A percentile compares a stretch with the other conserved stretches of the same genome.
phyloP scores from a whole-genome alignment of 257 asterid species.

The Fraxinus anomala region DNA sequence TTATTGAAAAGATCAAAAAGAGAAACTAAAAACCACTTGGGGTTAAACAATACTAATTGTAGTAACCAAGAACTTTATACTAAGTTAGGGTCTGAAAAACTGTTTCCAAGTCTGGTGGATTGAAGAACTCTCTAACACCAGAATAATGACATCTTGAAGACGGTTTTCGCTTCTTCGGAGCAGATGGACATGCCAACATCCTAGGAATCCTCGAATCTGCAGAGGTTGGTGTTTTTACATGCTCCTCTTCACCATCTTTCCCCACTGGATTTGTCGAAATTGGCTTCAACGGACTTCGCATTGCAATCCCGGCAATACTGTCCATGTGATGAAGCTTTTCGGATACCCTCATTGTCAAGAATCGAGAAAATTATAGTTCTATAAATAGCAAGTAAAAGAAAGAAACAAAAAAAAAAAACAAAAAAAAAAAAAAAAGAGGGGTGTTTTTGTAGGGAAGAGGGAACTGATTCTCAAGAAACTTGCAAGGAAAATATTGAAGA shows the following conservation, averaged over 20 bases:
- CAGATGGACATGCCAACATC: constrained; percentile 40
- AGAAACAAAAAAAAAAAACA: too few species aligned
- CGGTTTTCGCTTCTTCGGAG: constrained; percentile 46
- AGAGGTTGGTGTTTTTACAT: constrained; percentile 36
- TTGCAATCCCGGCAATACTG: constrained; percentile 40
- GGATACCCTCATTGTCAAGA: constrained; percentile 25
- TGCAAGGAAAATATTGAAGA: constrained; percentile 19
- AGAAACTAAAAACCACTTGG: not conserved
- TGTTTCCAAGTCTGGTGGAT: constrained; percentile 45
- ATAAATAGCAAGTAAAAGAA: constrained; percentile 27
- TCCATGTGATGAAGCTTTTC: constrained; percentile 30
- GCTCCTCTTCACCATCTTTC: constrained; percentile 26
- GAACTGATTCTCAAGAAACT: constrained; percentile 38
- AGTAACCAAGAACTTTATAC: not conserved
- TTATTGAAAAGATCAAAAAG: not conserved
- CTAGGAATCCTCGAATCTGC: constrained; percentile 43
- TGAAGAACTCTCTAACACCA: constrained; percentile 32
- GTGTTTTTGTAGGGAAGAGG: constrained; percentile 20
- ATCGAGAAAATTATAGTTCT: constrained; percentile 8
- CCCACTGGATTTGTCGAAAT: constrained; percentile 27
- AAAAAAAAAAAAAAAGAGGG: not conserved
- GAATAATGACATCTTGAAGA: constrained; percentile 23
- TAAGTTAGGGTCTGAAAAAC: constrained; percentile 28
- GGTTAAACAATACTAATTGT: not conserved
- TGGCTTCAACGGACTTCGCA: constrained; percentile 38